These are phyloP conservation scores for Talaromyces sp. DNA, from an alignment of 2,329 filamentous ascomycete species.

Conservation along the genomic window DNA sequence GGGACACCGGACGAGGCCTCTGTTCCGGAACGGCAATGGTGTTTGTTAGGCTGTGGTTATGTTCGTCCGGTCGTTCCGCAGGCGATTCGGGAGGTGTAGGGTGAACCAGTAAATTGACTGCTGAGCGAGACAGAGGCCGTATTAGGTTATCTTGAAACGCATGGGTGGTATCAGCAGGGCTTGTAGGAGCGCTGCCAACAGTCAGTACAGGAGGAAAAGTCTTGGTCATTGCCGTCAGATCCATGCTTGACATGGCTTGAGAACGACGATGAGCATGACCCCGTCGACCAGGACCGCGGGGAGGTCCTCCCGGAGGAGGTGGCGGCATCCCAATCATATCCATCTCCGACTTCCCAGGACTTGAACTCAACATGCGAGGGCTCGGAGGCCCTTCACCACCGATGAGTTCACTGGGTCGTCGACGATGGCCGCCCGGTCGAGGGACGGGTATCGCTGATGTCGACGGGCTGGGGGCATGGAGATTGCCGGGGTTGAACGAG, in stretches of 20 bases:
- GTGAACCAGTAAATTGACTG: constrained; percentile 21
- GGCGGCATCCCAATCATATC: constrained; percentile 9
- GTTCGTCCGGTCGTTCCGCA: constrained; percentile 15
- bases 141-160: constrained; percentile 23
- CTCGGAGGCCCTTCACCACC: constrained; percentile 55
- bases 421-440: constrained; percentile 58
- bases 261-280: constrained; percentile 79
- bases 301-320: constrained; percentile 29
- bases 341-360: constrained; percentile 5
- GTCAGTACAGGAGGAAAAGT: constrained; percentile 26
- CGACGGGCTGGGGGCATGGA: constrained; percentile 41
- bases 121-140: constrained; percentile 30
- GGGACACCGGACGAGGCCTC: constrained; percentile 66
- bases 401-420: constrained; percentile 82
- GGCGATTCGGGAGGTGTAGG: constrained; percentile 30
- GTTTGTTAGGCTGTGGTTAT: background rate
- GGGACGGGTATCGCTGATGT: constrained; percentile 51
- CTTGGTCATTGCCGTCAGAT: constrained; percentile 56
- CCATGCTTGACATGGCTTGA: constrained; percentile 73
- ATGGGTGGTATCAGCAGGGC: constrained; percentile 38
- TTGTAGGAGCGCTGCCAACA: constrained; percentile 54
- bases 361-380: constrained; percentile 59
- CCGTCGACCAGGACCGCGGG: constrained; percentile 52
- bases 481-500: constrained; percentile 31
- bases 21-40: constrained; percentile 8